Percentiles rank a stretch among this genome's conserved stretches.
These are phyloP conservation scores for Binderoboletus segoi DNA, from an alignment of 1,284 basidiomycete species.

Conservation along the genomic window DNA sequence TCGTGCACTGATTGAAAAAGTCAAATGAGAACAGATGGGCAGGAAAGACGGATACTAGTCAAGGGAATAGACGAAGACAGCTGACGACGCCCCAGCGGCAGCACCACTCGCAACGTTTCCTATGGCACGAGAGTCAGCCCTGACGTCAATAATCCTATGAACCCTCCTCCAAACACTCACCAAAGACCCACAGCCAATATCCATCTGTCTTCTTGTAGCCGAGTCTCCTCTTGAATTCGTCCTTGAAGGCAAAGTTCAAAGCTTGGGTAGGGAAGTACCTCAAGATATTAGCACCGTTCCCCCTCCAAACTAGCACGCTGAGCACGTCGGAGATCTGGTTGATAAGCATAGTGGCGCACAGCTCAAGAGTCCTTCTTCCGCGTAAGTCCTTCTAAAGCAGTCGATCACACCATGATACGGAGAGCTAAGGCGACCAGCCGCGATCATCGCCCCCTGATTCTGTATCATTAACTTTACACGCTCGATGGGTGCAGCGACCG, in stretches of 20 bases:
- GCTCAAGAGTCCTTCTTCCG: slow-evolving; percentile 53
- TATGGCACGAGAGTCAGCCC: slow-evolving; percentile 8
- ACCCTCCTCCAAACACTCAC: slow-evolving; percentile 3
- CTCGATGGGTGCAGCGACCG: slow-evolving; percentile 72
- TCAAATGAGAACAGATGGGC: not conserved
- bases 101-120: slow-evolving; percentile 51
- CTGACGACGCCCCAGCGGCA: slow-evolving; percentile 50
- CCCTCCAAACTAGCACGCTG: slow-evolving; percentile 53
- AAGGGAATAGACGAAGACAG: slow-evolving; percentile 61
- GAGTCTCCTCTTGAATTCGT: slow-evolving; percentile 51
- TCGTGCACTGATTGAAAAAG: slow-evolving; percentile 41
- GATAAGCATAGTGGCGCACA: slow-evolving; percentile 32
- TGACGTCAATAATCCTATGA: not conserved
- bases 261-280: slow-evolving; percentile 72
- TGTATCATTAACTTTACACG: slow-evolving; percentile 72
- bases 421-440: slow-evolving; percentile 54
- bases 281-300: slow-evolving; percentile 65
- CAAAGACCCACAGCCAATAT: slow-evolving; percentile 54
- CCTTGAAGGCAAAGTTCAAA: slow-evolving; percentile 55
- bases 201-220: slow-evolving; percentile 57
- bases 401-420: slow-evolving; percentile 66
- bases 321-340: slow-evolving; percentile 3
- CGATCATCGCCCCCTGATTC: slow-evolving; percentile 63
- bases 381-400: slow-evolving; percentile 57
- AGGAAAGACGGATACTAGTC: slow-evolving; percentile 47